These are phyloP conservation scores for Anisodus acutangulus DNA, from an alignment of 257 asterid species.

Conservation along the genomic window DNA sequence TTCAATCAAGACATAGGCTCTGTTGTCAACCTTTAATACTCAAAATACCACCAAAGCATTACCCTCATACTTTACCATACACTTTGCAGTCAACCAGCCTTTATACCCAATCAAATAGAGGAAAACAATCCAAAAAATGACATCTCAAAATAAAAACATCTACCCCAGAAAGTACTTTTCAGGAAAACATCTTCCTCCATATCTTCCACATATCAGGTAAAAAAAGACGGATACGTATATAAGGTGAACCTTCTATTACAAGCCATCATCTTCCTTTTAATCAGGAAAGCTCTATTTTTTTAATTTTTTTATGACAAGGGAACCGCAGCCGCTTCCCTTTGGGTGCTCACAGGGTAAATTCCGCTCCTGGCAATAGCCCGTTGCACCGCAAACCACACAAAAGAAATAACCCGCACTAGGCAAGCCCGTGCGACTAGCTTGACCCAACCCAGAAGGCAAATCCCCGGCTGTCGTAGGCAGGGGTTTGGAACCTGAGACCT, in stretches of 20 bases:
- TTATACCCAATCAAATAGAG: conserved; percentile 5
- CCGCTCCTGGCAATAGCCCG: no score
- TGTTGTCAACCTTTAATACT: neutral
- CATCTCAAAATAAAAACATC: neutral
- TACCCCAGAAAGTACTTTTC: neutral
- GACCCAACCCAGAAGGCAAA: no score
- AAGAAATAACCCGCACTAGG: no score
- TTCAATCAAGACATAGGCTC: neutral
- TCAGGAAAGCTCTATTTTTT: neutral
- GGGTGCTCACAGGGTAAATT: no score
- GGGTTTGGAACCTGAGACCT: no score
- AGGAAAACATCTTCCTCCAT: conserved; percentile 1
- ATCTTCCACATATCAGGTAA: neutral
- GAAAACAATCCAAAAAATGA: neutral
- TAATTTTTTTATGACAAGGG: no score
- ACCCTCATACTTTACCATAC: neutral
- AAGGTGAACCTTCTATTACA: neutral
- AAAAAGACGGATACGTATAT: neutral
- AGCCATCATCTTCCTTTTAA: neutral
- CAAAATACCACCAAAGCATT: neutral
- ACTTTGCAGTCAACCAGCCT: neutral
- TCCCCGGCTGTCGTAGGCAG: no score
- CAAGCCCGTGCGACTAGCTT: no score
- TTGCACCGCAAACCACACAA: no score
- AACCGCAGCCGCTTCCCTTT: no score